Base-by-base conservation (phyloP, 208 protist genomes). In the Crithidia mellificae region DNA sequence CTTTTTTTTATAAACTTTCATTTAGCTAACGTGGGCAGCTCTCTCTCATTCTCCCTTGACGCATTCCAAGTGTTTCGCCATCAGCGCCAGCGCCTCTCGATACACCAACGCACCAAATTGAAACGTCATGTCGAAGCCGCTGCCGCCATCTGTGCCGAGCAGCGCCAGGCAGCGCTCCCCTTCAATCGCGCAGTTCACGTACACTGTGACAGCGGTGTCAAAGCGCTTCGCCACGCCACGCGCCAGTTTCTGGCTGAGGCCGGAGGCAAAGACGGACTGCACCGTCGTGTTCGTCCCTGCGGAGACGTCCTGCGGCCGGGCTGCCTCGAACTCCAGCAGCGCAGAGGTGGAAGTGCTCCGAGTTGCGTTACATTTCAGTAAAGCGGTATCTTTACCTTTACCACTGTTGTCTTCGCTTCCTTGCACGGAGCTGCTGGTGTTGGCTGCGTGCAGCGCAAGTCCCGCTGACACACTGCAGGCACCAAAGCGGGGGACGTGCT, bases 41-140 rank as follows among this genome's bases (percentile, higher is more conserved):
- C n/a, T n/a, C n/a, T n/a, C n/a, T n/a, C n/a, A n/a, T n/a, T n/a
- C n/a, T n/a, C n/a, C 17, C 5, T 20, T 51, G 9, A 29, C 36
- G 19, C n/a, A 7, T 6, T 43, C 38, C 11, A 65, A 32, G 29
- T 43, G 55, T 25, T 38, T 56, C 12, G 55, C 34, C n/a, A 85
- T 9, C 41, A 76, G 15, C 20, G 15, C 29, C 2, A 80, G 38
- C 0, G 63, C 59, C 25, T 83, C 72, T 4, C 55, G 57, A 36
- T 86, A 87, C 17, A 92, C 73, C 3, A 77, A 50, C 0, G 64
- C 56, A 19, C 81, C 74, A 74, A 92, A 92, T 22, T 72, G 69
- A 52, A 62, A 67, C n/a, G 86, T 81, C 34, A 75, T 72, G n/a
- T 58, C 72, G 38, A 83, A 81, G 0, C 78, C 66, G 24, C 70